A percentile compares a stretch with the other conserved stretches of the same genome.
phyloP scores from a whole-genome alignment of 371 early-diverging fungal genomes.

The Amoeboaphelidium protococcarum region DNA sequence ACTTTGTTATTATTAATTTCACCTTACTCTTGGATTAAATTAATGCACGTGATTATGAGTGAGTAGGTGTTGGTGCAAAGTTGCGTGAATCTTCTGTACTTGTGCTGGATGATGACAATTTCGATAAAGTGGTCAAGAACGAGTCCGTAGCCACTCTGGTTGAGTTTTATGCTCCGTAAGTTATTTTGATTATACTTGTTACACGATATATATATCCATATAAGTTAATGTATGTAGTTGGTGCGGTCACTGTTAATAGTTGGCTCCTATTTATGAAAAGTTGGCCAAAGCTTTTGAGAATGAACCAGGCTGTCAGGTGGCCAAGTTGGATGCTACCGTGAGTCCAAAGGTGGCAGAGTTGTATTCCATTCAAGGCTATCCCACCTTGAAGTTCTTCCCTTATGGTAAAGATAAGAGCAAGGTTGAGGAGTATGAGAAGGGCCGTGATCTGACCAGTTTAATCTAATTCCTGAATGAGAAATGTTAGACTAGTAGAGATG shows the following conservation, averaged over 20 bases:
- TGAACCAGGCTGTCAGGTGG: slow-evolving; percentile 31
- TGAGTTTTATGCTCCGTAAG: slow-evolving; percentile 53
- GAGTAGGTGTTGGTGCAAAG: too few species aligned
- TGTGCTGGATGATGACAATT: slow-evolving; percentile 30
- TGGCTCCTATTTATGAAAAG: slow-evolving; percentile 18
- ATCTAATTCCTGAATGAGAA: too few species aligned
- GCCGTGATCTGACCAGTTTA: too few species aligned
- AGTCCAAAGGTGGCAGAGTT: slow-evolving; percentile 20
- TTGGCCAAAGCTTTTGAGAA: slow-evolving; percentile 21
- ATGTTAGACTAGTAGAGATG: too few species aligned
- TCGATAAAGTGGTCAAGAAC: slow-evolving; percentile 27
- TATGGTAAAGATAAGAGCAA: too few species aligned
- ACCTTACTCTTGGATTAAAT: too few species aligned
- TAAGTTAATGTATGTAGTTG: too few species aligned
- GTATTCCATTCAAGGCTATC: slow-evolving; percentile 26
- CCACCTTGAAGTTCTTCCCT: slow-evolving; percentile 84
- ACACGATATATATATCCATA: too few species aligned
- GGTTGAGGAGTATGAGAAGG: too few species aligned
- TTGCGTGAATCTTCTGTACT: slow-evolving; percentile 29
- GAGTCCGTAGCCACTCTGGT: slow-evolving; percentile 36
- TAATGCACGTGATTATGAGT: too few species aligned
- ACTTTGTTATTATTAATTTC: too few species aligned
- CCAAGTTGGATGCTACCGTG: slow-evolving; percentile 62
- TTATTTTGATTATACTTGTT: not conserved
- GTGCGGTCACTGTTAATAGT: slow-evolving; percentile 56